Conservation (phyloP, 1,284 basidiomycete species). For the Ganoderma lingzhi region DNA sequence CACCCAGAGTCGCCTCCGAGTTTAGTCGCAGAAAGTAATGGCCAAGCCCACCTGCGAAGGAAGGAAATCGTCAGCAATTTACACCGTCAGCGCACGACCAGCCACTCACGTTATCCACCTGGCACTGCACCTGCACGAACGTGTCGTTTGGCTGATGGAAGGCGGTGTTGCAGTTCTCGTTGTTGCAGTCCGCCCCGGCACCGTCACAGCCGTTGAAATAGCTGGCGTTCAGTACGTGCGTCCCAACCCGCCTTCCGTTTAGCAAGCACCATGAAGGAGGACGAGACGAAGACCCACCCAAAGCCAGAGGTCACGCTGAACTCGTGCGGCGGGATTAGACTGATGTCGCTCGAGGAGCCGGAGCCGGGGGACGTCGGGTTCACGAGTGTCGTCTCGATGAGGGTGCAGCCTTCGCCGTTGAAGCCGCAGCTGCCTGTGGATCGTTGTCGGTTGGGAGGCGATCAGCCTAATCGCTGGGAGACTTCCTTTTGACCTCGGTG, state of each 20-base stretch:
- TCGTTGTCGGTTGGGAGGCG: neutral
- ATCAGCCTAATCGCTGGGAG: neutral
- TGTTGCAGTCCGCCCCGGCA: constrained; percentile 36
- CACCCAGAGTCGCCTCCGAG: neutral
- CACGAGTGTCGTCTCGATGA: constrained; percentile 53
- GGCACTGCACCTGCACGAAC: constrained; percentile 49
- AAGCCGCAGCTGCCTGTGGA: constrained; percentile 41
- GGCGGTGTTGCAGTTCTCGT: constrained; percentile 43
- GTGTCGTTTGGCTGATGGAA: constrained; percentile 51
- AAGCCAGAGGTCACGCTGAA: constrained; percentile 44
- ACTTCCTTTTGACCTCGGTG: neutral
- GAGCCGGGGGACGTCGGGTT: constrained; percentile 49
- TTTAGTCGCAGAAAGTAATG: constrained; percentile 31
- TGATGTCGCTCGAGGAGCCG: constrained; percentile 53
- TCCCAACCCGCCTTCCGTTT: too few relatives aligned
- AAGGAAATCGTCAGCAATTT: neutral
- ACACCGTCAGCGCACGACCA: neutral
- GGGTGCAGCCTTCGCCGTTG: constrained; percentile 53
- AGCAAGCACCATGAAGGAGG: too few relatives aligned
- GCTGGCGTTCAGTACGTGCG: constrained; percentile 12
- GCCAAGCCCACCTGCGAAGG: constrained; percentile 39
- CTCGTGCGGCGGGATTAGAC: constrained; percentile 49
- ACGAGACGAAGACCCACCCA: constrained; percentile 25
- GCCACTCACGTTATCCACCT: constrained; percentile 37
- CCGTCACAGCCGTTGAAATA: constrained; percentile 44